Evolutionary conservation across 495 filamentous ascomycete species (phyloP), one percentile per base, ranked within the genome.

Genomic region (Penicillium roqueforti): DNA sequence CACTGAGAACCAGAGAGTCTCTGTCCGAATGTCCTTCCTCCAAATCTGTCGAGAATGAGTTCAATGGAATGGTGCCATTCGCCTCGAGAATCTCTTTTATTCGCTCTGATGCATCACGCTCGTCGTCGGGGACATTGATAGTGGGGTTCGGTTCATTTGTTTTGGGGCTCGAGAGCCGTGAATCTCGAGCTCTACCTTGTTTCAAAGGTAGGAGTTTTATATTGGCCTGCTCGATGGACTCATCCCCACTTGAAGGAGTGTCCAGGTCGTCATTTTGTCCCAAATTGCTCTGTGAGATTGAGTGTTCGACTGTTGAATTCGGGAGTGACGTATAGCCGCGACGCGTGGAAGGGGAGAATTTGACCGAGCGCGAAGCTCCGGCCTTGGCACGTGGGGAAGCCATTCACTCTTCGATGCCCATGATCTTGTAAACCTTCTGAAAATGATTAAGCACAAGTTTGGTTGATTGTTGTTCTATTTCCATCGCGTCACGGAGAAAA

Each of bases 31-130:
- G 42, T 6, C 47, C 54, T 32, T 60, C 61, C 20, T 67, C 56
- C 14, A 67, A 43, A 40, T 67, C 64, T 5, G 60, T 50, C 38
- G 61, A 37, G 43, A 67, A 67, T 4, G 64, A 57, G 9, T 67
- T 52, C 9, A 51, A 42, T 0, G 65, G 20, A 13, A 47, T 23
- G 19, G 34, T 41, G 34, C 47, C 51, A 19, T 65, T 58, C 3
- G 43, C 43, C 3, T 47, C 49, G 3, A 67, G 48, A 16, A 67
- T 37, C 9, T 54, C 39, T 23, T 65, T 55, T 29, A 67, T 65
- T 18, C 52, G 52, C 7, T 58, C 52, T 13, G 56, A 53, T 2
- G 62, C 56, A 28, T 60, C 52, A 26, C 52, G 56, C 3, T 58
- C 49, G 41, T 60, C 53, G 3, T 50, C 51, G 37, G 48, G 51